Percentiles rank a stretch among this genome's conserved stretches.
These are phyloP conservation scores for Fusarium anthophilum DNA, from an alignment of 2,329 filamentous ascomycete species.

Conservation along the genomic window DNA sequence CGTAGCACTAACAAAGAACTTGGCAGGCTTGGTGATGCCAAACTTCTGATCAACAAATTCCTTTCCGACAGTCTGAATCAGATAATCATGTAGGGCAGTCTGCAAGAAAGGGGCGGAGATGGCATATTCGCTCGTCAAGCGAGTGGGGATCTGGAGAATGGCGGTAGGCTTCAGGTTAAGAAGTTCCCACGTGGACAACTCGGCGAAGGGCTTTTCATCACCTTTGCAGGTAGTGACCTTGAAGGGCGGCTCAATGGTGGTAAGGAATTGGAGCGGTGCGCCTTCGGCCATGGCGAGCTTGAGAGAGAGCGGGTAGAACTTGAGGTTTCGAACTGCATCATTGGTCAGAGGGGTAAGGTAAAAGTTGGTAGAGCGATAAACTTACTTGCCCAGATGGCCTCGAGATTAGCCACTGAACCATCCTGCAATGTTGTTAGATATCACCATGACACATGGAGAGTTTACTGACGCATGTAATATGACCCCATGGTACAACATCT, in stretches of 20 bases:
- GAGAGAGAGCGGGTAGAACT: neutral
- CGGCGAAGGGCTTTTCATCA: neutral
- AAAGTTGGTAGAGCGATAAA: accelerated
- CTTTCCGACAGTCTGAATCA: neutral
- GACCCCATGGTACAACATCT: neutral
- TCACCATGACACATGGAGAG: accelerated
- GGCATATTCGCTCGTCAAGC: neutral
- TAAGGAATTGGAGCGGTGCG: neutral
- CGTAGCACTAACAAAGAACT: neutral
- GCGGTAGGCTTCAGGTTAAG: neutral
- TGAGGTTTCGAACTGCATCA: neutral
- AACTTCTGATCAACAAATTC: neutral
- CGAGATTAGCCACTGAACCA: neutral
- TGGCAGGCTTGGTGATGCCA: neutral
- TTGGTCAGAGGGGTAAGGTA: accelerated
- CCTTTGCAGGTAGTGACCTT: neutral
- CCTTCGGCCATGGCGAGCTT: neutral
- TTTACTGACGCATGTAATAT: neutral
- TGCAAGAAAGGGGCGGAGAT: neutral
- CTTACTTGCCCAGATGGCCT: neutral
- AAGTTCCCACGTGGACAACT: neutral
- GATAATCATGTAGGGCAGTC: neutral
- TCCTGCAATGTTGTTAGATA: neutral
- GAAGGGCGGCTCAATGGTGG: neutral
- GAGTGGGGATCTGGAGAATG: neutral